Conservation (phyloP, 768 basidiomycete genomes). For the Lactarius sp. region DNA sequence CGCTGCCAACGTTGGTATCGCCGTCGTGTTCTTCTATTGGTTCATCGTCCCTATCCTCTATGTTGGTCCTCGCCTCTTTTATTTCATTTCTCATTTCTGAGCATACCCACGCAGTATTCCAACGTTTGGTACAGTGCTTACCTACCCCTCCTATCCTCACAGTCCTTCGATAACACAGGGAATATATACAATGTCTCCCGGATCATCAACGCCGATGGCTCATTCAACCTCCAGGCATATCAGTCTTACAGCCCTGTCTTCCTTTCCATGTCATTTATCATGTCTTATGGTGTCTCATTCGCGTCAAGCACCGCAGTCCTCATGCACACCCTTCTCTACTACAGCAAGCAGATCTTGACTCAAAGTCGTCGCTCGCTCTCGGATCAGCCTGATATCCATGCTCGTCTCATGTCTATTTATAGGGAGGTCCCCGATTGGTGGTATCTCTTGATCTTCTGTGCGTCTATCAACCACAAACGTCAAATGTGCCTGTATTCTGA, state of each 20-base stretch:
- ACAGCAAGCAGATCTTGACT: no score
- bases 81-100: not conserved
- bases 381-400: no score
- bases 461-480: no score
- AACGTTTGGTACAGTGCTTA: constrained; percentile 26
- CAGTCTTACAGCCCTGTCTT: constrained; percentile 56
- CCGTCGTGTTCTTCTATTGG: constrained; percentile 69
- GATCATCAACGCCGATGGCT: constrained; percentile 50
- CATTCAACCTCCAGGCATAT: constrained; percentile 54
- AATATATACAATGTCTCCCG: constrained; percentile 49
- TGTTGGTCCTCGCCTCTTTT: constrained; percentile 11
- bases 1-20: constrained; percentile 59
- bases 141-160: constrained; percentile 49
- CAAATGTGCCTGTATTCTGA: no score
- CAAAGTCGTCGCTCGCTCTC: no score
- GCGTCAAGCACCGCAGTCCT: no score
- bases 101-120: not conserved
- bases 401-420: no score
- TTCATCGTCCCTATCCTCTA: constrained; percentile 55
- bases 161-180: constrained; percentile 64
- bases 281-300: constrained; percentile 66
- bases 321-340: no score
- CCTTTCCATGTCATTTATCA: constrained; percentile 63
- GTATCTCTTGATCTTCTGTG: no score
- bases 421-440: no score